Percentiles rank a stretch among this genome's conserved stretches.
phyloP scores from a whole-genome alignment of 495 filamentous ascomycete species.

The Astrothelium macrocarpum region DNA sequence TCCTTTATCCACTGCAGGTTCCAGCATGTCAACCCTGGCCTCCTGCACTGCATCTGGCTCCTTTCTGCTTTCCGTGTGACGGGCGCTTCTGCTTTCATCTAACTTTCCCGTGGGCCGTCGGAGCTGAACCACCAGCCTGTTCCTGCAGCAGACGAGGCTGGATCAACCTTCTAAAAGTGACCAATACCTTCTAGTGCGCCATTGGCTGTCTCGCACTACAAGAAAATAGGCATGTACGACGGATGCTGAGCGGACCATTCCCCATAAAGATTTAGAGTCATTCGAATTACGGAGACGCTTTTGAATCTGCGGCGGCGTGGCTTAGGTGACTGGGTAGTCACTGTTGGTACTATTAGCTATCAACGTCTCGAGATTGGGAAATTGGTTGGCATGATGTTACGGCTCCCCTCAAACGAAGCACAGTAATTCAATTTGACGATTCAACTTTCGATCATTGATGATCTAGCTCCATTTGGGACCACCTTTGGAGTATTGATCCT shows the following conservation, averaged over 20 bases:
- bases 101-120: slow-evolving; percentile 18
- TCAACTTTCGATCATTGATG: too few relatives aligned
- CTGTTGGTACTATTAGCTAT: neutral
- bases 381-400: neutral
- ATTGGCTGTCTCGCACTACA: slow-evolving; percentile 31
- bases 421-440: too few relatives aligned
- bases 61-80: slow-evolving; percentile 21
- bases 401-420: neutral
- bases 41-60: slow-evolving; percentile 4
- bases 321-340: slow-evolving; percentile 21
- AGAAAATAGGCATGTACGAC: slow-evolving; percentile 29
- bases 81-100: slow-evolving; percentile 26
- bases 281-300: slow-evolving; percentile 26
- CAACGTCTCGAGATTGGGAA: neutral
- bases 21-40: slow-evolving; percentile 8
- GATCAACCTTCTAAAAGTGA: slow-evolving; percentile 24
- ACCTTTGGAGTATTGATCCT: too few relatives aligned
- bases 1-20: slow-evolving; percentile 6
- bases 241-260: slow-evolving; percentile 24
- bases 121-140: slow-evolving; percentile 26
- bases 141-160: slow-evolving; percentile 22
- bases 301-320: slow-evolving; percentile 26
- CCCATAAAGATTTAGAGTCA: slow-evolving; percentile 30
- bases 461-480: too few relatives aligned
- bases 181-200: slow-evolving; percentile 32